phyloP scores from a whole-genome alignment of 1,139 yeast genomes.

The Sugiyamaella castrensis region DNA sequence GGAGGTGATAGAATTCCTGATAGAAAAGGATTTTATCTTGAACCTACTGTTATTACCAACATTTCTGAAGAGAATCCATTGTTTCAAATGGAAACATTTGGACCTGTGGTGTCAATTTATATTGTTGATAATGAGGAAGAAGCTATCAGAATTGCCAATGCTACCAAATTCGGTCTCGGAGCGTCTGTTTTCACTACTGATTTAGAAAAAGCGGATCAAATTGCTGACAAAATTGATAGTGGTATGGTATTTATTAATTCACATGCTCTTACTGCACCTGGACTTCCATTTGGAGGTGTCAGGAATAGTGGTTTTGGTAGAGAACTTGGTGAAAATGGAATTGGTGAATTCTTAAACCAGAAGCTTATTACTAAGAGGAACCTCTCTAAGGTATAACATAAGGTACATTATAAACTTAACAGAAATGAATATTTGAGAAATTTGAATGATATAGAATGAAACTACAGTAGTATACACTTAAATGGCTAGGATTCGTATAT shows the following conservation, averaged over 20 bases:
- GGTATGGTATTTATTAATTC: slow-evolving; percentile 81
- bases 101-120: slow-evolving; percentile 74
- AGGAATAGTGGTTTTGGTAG: slow-evolving; percentile 88
- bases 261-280: slow-evolving; percentile 74
- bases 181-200: slow-evolving; percentile 74
- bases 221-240: slow-evolving; percentile 60
- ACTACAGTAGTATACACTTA: too few relatives aligned
- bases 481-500: too few relatives aligned
- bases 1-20: slow-evolving; percentile 60
- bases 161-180: slow-evolving; percentile 72
- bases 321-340: slow-evolving; percentile 70
- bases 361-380: slow-evolving; percentile 7
- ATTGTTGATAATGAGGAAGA: slow-evolving; percentile 70
- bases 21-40: slow-evolving; percentile 61
- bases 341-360: slow-evolving; percentile 15
- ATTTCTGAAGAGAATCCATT: slow-evolving; percentile 60
- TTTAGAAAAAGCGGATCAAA: slow-evolving; percentile 51
- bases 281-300: slow-evolving; percentile 79
- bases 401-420: too few relatives aligned
- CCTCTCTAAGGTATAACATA: background rate
- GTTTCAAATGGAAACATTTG: slow-evolving; percentile 72
- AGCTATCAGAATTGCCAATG: slow-evolving; percentile 66
- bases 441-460: too few relatives aligned
- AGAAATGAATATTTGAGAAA: background rate
- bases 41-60: slow-evolving; percentile 68